A percentile compares a stretch with the other conserved stretches of the same genome.
Conservation (phyloP, 768 basidiomycete genomes). For the Rhodosporidiobolus sp. region DNA sequence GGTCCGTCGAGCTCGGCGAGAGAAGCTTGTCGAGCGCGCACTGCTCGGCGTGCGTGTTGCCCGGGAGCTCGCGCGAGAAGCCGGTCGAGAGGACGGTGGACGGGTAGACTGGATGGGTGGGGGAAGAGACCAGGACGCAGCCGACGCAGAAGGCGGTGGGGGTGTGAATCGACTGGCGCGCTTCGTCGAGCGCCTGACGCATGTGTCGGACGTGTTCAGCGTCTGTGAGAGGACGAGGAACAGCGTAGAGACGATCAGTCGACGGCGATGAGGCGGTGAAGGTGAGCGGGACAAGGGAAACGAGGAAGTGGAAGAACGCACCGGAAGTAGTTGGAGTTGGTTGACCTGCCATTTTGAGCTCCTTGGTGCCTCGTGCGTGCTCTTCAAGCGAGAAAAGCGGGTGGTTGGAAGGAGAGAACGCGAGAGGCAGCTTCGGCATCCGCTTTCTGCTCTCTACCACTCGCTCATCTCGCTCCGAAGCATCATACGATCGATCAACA, state of each 20-base stretch:
- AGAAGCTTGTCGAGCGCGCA: conserved; percentile 76
- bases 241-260: not conserved
- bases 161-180: conserved; percentile 64
- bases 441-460: conserved; percentile 72
- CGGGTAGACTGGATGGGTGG: conserved; percentile 4
- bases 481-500: conserved; percentile 48
- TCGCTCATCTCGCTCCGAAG: conserved; percentile 42
- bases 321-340: conserved; percentile 2
- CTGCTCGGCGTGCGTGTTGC: conserved; percentile 96
- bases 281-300: not conserved
- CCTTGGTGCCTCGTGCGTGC: not conserved
- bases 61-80: conserved; percentile 82
- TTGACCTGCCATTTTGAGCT: not conserved
- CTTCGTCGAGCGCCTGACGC: conserved; percentile 65
- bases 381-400: too few relatives aligned
- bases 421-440: not conserved
- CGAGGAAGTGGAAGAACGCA: not conserved
- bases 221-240: conserved; percentile 8
- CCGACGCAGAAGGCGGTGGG: conserved; percentile 89
- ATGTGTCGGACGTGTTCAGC: conserved; percentile 54
- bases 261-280: not conserved
- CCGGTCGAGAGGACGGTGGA: conserved; percentile 64
- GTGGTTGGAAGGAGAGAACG: too few relatives aligned
- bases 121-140: conserved; percentile 58
- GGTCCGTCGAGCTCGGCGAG: conserved; percentile 4